Base-by-base conservation (phyloP, 1,284 basidiomycete genomes). In the Rhizoctonia solani region DNA sequence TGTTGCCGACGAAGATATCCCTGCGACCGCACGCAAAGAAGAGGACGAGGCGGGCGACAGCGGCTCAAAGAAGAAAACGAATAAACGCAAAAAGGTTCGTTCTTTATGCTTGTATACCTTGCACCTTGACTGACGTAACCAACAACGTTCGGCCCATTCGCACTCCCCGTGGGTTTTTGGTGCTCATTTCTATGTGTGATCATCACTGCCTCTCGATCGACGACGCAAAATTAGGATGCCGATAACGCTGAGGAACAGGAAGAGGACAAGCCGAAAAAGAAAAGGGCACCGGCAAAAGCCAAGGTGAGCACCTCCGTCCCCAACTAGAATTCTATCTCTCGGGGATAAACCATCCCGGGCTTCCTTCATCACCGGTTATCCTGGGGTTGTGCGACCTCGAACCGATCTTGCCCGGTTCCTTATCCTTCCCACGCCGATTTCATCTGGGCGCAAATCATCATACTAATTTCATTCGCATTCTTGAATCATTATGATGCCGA, bases 1-100 rank as follows among this genome's bases (percentile, higher is more conserved):
- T 44, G 89, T 93, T 55, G 90, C 85, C 11, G 85, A 87, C 16
- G 90, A 87, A 71, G 92, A 93, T 72, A 84, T 93, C 30, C 91
- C 92, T 1, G 86, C 85, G 34, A 80, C 79, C 16, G 91, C 91
- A 0, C 81, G 80, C 67, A 89, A 89, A 72, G 78, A 82, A 11
- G 79, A 75, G 3, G 82, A 72, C 2, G 83, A 79, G 1, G 83
- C 77, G 0, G 81, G 74, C 0, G 85, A 81, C 14, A 82, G 81
- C 13, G 85, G 81, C 4, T 79, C 75, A 74, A 81, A 78, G 75
- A 81, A 80, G 73, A 81, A 82, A 34, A 37, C 69, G 0, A 32
- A 65, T 4, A 74, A 73, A 66, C 41, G 71, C 69, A 66, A 55
- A 49, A 72, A 69, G 65, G 47, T 66, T 3, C 21, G 63, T 30